phyloP scores from a whole-genome alignment of 805 yeast genomes.

The Pichia eremophila region DNA sequence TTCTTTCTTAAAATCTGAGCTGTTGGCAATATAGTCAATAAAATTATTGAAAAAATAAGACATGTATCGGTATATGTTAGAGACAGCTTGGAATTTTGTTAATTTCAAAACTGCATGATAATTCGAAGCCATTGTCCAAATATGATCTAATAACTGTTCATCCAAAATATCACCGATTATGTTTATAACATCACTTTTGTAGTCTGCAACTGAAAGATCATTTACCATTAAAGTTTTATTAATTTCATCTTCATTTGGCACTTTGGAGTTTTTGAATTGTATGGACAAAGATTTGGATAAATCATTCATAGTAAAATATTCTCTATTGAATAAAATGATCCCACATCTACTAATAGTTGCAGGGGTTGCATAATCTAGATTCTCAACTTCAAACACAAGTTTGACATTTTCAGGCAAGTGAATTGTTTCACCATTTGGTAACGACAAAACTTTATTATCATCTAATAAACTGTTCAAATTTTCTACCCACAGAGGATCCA shows the following conservation, averaged over 20 bases:
- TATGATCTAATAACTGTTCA: conserved; percentile 8
- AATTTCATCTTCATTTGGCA: conserved; percentile 10
- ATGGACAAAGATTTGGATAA: conserved; percentile 8
- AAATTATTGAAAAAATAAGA: too few relatives aligned
- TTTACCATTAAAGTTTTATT: conserved; percentile 1
- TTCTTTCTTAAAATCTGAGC: too few relatives aligned
- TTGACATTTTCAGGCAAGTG: conserved; percentile 53
- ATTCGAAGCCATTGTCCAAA: conserved; percentile 10
- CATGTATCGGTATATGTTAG: not conserved
- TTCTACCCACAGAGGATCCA: conserved; percentile 93
- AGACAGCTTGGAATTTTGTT: not conserved
- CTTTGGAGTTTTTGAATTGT: conserved; percentile 8
- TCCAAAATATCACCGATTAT: conserved; percentile 8
- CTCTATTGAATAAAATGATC: conserved; percentile 60
- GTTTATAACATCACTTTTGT: not conserved
- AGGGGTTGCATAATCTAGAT: conserved; percentile 60
- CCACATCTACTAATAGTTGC: conserved; percentile 94
- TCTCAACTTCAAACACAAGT: conserved; percentile 70
- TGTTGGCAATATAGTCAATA: too few relatives aligned
- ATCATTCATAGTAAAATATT: conserved; percentile 7
- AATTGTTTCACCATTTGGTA: conserved; percentile 85
- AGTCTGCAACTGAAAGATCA: conserved; percentile 1
- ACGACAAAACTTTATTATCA: conserved; percentile 70
- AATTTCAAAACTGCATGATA: not conserved
- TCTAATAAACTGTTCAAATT: conserved; percentile 83